Base-by-base conservation (phyloP, 2,329 filamentous ascomycete genomes). In the Septoria petroselini region DNA sequence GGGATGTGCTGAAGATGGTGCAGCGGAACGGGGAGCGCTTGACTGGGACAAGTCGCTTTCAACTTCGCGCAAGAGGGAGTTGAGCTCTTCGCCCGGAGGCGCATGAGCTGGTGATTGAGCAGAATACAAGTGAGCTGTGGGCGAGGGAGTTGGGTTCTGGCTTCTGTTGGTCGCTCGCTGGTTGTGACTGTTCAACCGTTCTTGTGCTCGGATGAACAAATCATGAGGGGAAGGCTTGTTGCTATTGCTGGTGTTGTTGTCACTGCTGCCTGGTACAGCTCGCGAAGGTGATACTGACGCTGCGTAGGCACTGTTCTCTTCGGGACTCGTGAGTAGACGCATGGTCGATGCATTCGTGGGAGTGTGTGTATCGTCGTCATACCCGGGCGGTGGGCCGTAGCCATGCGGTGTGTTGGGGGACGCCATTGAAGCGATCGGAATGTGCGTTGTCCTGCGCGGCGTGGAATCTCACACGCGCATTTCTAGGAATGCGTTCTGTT, bases 301-400 rank as follows among this genome's bases (percentile, higher is more conserved):
- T 57, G 43, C 52, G 60, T 73, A 72, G 30, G 52, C 53, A 31
- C 44, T 46, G 58, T 65, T 65, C 40, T 73, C 70, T 45, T 76
- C 72, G 33, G 62, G 65, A 55, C 71, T 70, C 56, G 73, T 74
- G 67, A 77, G 68, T 62, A 77, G 66, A 52, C 74, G 72, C 74
- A 77, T 76, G 38, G 71, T 73, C 48, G 73, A 68, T 18, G 44
- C 44, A 21, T 48, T 41, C n/a, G 37, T 53, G 29, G 50, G 50
- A 3, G 57, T 58, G 43, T 46, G 33, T 38, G 34, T 12, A 21
- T 46, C 59, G 37, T 75, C 71, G 53, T 72, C 70, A 58, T 76
- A 77, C 59, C 70, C 66, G 54, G 74, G 73, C 40, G 73, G 73
- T 14, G 63, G 63, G 11, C 59, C 64, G 49, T 65, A 65, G 62